Evolutionary conservation across 2,329 filamentous ascomycete species (phyloP).

Genomic region (Colletotrichum spaethianum): DNA sequence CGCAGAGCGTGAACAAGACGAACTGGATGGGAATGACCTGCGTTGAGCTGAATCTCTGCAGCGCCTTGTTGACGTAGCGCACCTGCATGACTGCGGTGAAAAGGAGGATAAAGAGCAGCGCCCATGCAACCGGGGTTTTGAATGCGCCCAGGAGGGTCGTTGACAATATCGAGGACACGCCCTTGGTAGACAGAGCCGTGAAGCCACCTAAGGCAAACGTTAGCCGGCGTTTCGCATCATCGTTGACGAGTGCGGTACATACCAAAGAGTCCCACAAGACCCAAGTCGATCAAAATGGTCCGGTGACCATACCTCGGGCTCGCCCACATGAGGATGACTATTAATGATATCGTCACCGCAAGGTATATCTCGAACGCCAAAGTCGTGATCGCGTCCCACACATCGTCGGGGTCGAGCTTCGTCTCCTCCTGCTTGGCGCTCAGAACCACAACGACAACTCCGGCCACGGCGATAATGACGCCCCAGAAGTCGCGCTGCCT

Average conservation of each 20-base stretch:
- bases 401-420: slow-evolving; percentile 90
- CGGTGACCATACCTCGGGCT: slow-evolving; percentile 88
- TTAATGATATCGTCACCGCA: slow-evolving; percentile 80
- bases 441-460: slow-evolving; percentile 92
- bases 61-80: slow-evolving; percentile 89
- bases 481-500: slow-evolving; percentile 88
- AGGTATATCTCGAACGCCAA: slow-evolving; percentile 94
- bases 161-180: slow-evolving; percentile 94
- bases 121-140: slow-evolving; percentile 92
- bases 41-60: slow-evolving; percentile 96
- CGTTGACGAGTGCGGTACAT: slow-evolving; percentile 49
- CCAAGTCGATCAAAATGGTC: slow-evolving; percentile 92
- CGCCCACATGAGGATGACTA: slow-evolving; percentile 82
- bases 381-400: slow-evolving; percentile 89
- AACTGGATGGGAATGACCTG: slow-evolving; percentile 99
- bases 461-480: slow-evolving; percentile 87
- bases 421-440: slow-evolving; percentile 92
- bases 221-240: slow-evolving; percentile 17
- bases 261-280: slow-evolving; percentile 95
- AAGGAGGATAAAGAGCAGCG: slow-evolving; percentile 83
- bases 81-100: slow-evolving; percentile 95
- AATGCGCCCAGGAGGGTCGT: slow-evolving; percentile 91
- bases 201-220: slow-evolving; percentile 77
- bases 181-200: slow-evolving; percentile 96
- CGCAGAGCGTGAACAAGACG: slow-evolving; percentile 94